A percentile compares a stretch with the other conserved stretches of the same genome.
phyloP scores from a whole-genome alignment of 148 eudicot species.

The Selenicereus undatus region DNA sequence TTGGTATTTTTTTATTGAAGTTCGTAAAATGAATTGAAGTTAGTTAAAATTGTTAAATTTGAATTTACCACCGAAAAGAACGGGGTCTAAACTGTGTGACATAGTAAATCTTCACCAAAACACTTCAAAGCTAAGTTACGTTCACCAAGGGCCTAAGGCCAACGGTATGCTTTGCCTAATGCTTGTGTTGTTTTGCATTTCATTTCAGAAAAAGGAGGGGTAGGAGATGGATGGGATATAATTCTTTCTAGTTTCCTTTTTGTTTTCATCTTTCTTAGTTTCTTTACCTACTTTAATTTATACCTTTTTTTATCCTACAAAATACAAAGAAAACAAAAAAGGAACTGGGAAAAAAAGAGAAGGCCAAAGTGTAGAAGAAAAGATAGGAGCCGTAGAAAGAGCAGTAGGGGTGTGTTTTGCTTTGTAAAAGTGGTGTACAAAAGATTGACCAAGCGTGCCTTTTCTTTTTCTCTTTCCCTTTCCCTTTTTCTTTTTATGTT shows the following conservation, averaged over 20 bases:
- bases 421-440: slow-evolving; percentile 5
- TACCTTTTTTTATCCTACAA: not conserved
- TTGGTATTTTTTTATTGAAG: too few species aligned
- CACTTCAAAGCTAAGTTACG: too few species aligned
- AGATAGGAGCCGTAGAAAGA: not conserved
- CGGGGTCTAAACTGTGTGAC: too few species aligned
- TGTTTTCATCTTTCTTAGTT: not conserved
- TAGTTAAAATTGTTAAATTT: too few species aligned
- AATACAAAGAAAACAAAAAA: not conserved
- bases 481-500: not conserved
- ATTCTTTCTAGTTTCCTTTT: slow-evolving; percentile 1
- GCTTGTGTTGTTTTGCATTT: not conserved
- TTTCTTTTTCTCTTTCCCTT: not conserved
- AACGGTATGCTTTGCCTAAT: too few species aligned
- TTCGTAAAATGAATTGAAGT: too few species aligned
- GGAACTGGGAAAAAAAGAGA: not conserved
- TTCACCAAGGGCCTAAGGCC: too few species aligned
- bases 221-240: not conserved
- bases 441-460: not conserved
- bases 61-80: too few species aligned
- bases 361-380: not conserved
- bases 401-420: not conserved
- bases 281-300: not conserved
- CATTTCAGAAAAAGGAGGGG: not conserved
- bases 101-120: too few species aligned